Base-by-base conservation (phyloP, 306 rosid species). In the Dalbergia cultrata region DNA sequence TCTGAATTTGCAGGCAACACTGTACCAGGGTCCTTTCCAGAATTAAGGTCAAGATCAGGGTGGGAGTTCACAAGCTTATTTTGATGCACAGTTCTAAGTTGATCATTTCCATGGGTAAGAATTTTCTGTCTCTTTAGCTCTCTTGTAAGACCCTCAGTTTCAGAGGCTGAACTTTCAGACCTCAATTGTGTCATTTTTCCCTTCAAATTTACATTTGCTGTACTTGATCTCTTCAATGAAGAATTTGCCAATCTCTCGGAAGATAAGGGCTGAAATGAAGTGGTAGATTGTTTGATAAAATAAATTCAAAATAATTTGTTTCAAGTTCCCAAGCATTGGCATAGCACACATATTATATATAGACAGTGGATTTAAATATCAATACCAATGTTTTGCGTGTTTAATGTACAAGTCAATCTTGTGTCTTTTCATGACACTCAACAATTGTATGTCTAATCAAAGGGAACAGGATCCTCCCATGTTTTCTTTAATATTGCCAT, bases 91-190 rank as follows among this genome's bases (percentile, higher is more conserved):
- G 59, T 50, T 41, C 60, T 65, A 67, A 82, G 74, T 26, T 71
- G 69, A 52, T 70, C 77, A 45, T 53, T 84, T 54, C 21, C 88
- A 16, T 57, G 47, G 52, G 72, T 45, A 76, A 81, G 22, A 56
- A 44, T 84, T 79, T 91, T 95, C 17, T 79, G 95, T 70, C 89
- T 87, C 88, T 89, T 95, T 47, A 67, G 59, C 43, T 71, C 87
- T 86, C 94, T 89, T 18, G 31, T 60, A 61, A 79, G 86, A 70
- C 78, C 87, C 73, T 85, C 95, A n/a, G 79, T 86, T 84, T 89
- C 97, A 75, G 90, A 84, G 67, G 84, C 86, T 13, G 89, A 84
- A 64, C 85, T 74, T 18, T 81, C 90, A 75, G 86, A 83, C 89
- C 89, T 86, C 1, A 79, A 70, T 33, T 68, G 88, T 44, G 52